Evolutionary conservation across 306 rosid species (phyloP), one percentile per base, ranked within the genome.

Genomic region (Leucaena leucocephala): DNA sequence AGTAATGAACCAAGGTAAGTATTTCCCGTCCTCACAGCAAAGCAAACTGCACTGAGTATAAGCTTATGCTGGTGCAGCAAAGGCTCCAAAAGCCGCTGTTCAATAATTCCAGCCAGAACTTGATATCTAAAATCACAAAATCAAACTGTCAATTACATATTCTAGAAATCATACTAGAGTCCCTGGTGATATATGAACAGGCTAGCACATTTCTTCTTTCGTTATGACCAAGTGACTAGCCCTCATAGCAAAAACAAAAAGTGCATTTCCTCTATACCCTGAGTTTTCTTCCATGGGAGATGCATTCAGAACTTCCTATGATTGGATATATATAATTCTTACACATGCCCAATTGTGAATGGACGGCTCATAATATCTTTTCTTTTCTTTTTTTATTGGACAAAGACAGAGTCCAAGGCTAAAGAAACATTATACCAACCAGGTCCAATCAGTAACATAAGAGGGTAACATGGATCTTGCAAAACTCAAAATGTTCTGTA

Each of bases 21-120:
- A 76, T 91, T 91, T 81, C 96, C 97, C 5, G 97, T 93, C 38
- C 97, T 78, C 76, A 89, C 90, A 35, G 97, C 97, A 80, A 93
- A 93, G 89, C 85, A 88, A 35, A 89, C 8, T 72, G 97, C 97
- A 68, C 92, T 80, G 1, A 93, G 92, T 44, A 85, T 57, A 55
- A 93, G 92, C 86, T 93, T 93, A 92, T 93, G 92, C 74, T 88
- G 72, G 82, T 93, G 97, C 58, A 93, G 82, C 66, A 93, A 36
- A 45, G 97, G 97, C 73, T 93, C 97, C 91, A 93, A 84, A 46
- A 89, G 17, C 85, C 97, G 83, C 81, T 93, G 97, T 72, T 93
- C 97, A 57, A 93, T 82, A 67, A 93, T 81, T 72, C 97, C 94
- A 27, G 97, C 94, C 81, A 91, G 75, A 34, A 93, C 86, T 89